Base-by-base conservation (phyloP, 2,329 filamentous ascomycete species). In the Colletotrichum endophyticum region DNA sequence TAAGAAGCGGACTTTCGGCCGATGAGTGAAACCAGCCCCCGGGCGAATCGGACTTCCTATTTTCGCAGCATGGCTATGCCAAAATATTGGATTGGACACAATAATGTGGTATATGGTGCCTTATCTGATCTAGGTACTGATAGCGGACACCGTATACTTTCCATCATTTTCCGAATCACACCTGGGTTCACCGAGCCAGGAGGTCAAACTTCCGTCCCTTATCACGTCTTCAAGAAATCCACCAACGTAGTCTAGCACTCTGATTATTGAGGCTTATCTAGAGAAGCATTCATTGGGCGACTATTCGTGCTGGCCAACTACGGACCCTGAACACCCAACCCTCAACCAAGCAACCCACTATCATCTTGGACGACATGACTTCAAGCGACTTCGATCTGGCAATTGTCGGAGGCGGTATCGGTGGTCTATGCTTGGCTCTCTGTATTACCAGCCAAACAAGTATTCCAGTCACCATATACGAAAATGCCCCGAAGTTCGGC, bases 391-490 rank as follows among this genome's bases (percentile, higher is more conserved):
- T 71, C 36, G 32, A 25, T 4, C 79, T 90, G 61, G 89, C 88
- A 70, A 87, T 91, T 44, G 80, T 90, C 25, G 91, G 85, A 78
- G 90, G 83, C 70, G 91, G 85, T 80, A 91, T 87, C 74, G 89
- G 86, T 4, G 89, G 89, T 11, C 80, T 90, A 7, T 84, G 86
- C 25, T 84, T 90, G 1, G 88, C 88, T 3, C 82, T 89, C 84
- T 91, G 0, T 81, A 86, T 66, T 82, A 83, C 4, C 87, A 88
- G n/a, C 36, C n/a, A 66, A 25, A 66, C 63, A 53, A 81, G 81
- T 3, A 79, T 90, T 19, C 78, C 82, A 0, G 88, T 85, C 78
- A 86, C 81, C 1, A 73, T 59, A 28, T 59, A 59, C 56, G 56
- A 59, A 59, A 59, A 28, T 59, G 56, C 25, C 56, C 56, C 56